Evolutionary conservation across 2,329 filamentous ascomycete species (phyloP), one percentile per base, ranked within the genome.

Genomic region (Nothophoma quercina): DNA sequence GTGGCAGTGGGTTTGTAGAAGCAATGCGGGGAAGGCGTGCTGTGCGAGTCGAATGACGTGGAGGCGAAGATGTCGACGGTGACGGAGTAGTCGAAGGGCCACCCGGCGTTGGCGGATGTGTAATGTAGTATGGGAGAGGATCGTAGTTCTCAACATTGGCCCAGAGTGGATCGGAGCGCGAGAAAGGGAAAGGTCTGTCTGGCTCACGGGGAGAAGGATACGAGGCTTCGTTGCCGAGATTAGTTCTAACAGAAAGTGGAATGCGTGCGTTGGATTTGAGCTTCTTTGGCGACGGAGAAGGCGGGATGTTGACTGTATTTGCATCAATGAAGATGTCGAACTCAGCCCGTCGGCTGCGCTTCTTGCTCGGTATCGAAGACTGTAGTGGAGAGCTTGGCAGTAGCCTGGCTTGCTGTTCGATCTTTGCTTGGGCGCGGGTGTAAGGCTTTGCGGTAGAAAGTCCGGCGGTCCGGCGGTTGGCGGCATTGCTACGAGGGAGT

Each of bases 71-170:
- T 3, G 56, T 41, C 7, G 45, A 21, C 10, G 58, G 50, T 13
- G 40, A 18, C 3, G 49, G 40, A 4, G 32, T 9, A 3, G 38
- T 26, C n/a, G 41, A 22, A 7, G 23, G 5, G 4, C n/a, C 32
- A 5, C 21, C 18, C 19, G 46, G 42, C 0, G 40, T 34, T 16
- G 46, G 21, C 25, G 53, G 42, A 10, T 55, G 40, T n/a, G 55
- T 52, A 9, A 40, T 23, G 25, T 42, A 49, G 28, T 18, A 26
- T 3, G 41, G 34, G 12, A 7, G 35, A 2, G 57, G 34, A 7
- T 51, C 28, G 32, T 62, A 58, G 38, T 68, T 68, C 34, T 68
- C 65, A 9, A 33, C 13, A 16, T 64, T 40, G 13, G 51, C 51
- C 63, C 63, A 65, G 22, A 47, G 28, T 1, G 56, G 55, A 26